Conservation (phyloP, 768 basidiomycete genomes). For the Panus rudis region DNA sequence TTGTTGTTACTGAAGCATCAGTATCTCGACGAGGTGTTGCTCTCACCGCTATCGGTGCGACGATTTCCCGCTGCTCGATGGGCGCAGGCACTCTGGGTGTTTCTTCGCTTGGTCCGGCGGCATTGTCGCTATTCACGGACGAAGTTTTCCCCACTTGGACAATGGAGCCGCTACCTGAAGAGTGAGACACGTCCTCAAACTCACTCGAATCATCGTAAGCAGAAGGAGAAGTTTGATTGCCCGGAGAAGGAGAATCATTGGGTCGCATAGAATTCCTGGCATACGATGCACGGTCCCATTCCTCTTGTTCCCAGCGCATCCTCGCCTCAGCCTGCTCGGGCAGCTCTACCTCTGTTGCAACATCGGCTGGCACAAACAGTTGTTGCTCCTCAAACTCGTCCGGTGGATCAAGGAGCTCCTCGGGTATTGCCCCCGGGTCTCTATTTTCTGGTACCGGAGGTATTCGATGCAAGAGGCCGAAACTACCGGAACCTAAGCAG, state of each 20-base stretch:
- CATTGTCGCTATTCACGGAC: too few species aligned
- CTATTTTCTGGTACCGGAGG: slow-evolving; percentile 66
- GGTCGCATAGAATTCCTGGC: slow-evolving; percentile 15
- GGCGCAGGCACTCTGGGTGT: too few species aligned
- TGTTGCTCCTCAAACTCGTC: slow-evolving; percentile 56
- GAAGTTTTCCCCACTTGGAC: too few species aligned
- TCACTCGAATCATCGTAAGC: slow-evolving; percentile 9
- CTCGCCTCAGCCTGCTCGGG: slow-evolving; percentile 16
- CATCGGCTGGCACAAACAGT: slow-evolving; percentile 72
- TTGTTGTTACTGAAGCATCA: too few species aligned
- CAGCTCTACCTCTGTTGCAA: slow-evolving; percentile 40
- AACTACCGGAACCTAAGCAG: slow-evolving; percentile 37
- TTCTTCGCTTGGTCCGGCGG: too few species aligned
- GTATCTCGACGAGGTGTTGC: too few species aligned
- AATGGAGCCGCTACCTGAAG: slow-evolving; percentile 8
- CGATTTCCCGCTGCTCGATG: too few species aligned
- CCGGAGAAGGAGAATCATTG: slow-evolving; percentile 11
- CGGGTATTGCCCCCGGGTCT: slow-evolving; percentile 48
- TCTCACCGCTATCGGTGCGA: too few species aligned
- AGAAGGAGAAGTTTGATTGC: slow-evolving; percentile 19
- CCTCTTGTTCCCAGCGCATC: slow-evolving; percentile 19
- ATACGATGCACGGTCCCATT: slow-evolving; percentile 24
- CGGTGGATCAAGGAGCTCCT: slow-evolving; percentile 41
- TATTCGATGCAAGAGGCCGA: slow-evolving; percentile 89
- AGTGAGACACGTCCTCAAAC: background rate